These are phyloP conservation scores for Fusarium chuoi DNA, from an alignment of 2,329 filamentous ascomycete genomes.

Conservation along the genomic window DNA sequence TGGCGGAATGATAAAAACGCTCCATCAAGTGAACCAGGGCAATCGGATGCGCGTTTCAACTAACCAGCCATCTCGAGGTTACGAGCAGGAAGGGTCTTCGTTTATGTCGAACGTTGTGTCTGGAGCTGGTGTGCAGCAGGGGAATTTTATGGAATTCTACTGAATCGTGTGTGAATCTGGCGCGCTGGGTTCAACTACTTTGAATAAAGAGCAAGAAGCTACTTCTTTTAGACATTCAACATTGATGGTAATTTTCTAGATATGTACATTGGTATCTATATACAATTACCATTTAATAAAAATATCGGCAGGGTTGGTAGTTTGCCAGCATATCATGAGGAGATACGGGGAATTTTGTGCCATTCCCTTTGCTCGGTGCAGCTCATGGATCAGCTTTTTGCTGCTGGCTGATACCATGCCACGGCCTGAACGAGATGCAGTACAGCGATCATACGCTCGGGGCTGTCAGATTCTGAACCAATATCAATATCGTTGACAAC, in stretches of 20 bases:
- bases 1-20: neutral
- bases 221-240: neutral
- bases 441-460: fast-evolving
- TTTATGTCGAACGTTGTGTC: neutral
- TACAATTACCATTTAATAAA: fast-evolving
- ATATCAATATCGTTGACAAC: fast-evolving
- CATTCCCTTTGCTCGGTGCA: too few relatives aligned
- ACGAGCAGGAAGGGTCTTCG: neutral
- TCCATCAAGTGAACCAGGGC: neutral
- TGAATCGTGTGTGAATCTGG: fast-evolving
- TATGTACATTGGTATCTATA: too few relatives aligned
- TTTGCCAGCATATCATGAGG: too few relatives aligned
- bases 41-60: neutral
- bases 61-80: neutral
- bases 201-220: neutral
- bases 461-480: fast-evolving
- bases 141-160: neutral
- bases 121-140: neutral
- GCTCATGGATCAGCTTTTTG: too few relatives aligned
- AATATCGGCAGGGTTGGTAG: fast-evolving
- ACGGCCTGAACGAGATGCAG: fast-evolving
- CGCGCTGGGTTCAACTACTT: fast-evolving
- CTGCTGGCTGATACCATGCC: neutral
- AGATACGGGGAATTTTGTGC: neutral
- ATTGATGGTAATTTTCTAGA: neutral